These are phyloP conservation scores for Phytophthora melonis DNA, from an alignment of 352 stramenopile species.

Conservation along the genomic window DNA sequence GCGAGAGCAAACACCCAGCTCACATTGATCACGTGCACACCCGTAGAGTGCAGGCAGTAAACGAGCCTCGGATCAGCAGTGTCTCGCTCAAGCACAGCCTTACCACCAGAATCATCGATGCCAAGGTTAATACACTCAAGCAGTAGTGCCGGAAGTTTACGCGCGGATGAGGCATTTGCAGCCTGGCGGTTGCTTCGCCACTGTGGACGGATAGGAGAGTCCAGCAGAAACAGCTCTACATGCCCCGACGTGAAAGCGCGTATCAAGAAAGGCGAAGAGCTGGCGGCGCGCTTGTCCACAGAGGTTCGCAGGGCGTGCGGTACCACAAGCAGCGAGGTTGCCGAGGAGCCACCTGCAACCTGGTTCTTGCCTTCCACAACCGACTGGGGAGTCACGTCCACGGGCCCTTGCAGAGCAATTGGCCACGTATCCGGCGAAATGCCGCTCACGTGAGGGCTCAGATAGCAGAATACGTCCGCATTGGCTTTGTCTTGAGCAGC, in stretches of 20 bases:
- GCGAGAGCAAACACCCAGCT: slow-evolving; percentile 73
- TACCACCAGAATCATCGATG: slow-evolving; percentile 77
- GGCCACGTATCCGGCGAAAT: slow-evolving; percentile 83
- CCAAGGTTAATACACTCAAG: slow-evolving; percentile 82
- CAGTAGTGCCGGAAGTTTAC: slow-evolving; percentile 58
- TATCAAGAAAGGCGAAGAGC: slow-evolving; percentile 66
- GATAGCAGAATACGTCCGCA: slow-evolving; percentile 46
- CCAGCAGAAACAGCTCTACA: slow-evolving; percentile 77
- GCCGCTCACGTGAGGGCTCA: slow-evolving; percentile 72
- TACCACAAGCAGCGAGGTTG: slow-evolving; percentile 63
- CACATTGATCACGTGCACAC: slow-evolving; percentile 82
- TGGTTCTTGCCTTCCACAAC: slow-evolving; percentile 67
- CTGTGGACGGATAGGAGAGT: slow-evolving; percentile 63
- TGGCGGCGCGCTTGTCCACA: slow-evolving; percentile 41
- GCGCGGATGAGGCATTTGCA: slow-evolving; percentile 14
- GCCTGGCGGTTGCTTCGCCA: slow-evolving; percentile 59
- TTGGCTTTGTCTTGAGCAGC: slow-evolving; percentile 13
- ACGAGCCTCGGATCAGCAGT: slow-evolving; percentile 62
- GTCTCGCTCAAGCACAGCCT: slow-evolving; percentile 62
- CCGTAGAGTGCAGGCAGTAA: slow-evolving; percentile 82
- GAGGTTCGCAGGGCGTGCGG: slow-evolving; percentile 44
- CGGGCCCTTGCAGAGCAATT: slow-evolving; percentile 71
- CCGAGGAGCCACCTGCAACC: slow-evolving; percentile 47
- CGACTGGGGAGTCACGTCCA: slow-evolving; percentile 67
- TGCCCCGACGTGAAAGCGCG: slow-evolving; percentile 79